Conservation (phyloP, 306 rosid species). For the Herpetospermum pedunculosum region DNA sequence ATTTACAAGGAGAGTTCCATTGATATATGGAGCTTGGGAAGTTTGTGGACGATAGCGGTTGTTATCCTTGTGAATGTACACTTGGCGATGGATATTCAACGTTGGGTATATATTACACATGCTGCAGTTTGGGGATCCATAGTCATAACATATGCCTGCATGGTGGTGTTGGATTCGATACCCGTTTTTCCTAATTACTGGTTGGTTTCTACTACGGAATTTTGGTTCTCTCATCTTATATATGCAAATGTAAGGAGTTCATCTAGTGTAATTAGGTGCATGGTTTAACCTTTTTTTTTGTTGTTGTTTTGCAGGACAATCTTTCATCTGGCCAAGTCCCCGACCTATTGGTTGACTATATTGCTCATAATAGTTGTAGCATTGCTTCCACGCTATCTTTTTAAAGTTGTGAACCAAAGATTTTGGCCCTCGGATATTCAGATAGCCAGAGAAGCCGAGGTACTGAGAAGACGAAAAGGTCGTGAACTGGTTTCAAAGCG, state of each 20-base stretch:
- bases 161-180: constrained; percentile 78
- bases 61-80: constrained; percentile 85
- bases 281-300: not conserved
- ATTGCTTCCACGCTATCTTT: constrained; percentile 74
- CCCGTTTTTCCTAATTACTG: constrained; percentile 83
- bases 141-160: constrained; percentile 69
- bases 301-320: constrained; percentile 53
- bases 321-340: constrained; percentile 55
- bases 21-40: constrained; percentile 94
- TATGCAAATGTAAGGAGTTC: not conserved
- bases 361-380: constrained; percentile 61
- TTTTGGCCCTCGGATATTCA: constrained; percentile 91
- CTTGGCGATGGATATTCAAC: constrained; percentile 86
- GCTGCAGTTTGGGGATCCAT: constrained; percentile 90
- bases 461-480: constrained; percentile 20
- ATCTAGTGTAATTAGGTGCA: not conserved
- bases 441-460: constrained; percentile 74
- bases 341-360: constrained; percentile 73
- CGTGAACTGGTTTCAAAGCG: constrained; percentile 27
- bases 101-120: constrained; percentile 75
- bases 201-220: constrained; percentile 28
- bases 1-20: constrained; percentile 72
- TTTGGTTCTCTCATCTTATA: not conserved
- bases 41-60: constrained; percentile 94
- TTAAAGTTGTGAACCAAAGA: constrained; percentile 53